These are phyloP conservation scores for Aspergillus puulaauensis DNA, from an alignment of 2,329 filamentous ascomycete genomes.

Conservation along the genomic window DNA sequence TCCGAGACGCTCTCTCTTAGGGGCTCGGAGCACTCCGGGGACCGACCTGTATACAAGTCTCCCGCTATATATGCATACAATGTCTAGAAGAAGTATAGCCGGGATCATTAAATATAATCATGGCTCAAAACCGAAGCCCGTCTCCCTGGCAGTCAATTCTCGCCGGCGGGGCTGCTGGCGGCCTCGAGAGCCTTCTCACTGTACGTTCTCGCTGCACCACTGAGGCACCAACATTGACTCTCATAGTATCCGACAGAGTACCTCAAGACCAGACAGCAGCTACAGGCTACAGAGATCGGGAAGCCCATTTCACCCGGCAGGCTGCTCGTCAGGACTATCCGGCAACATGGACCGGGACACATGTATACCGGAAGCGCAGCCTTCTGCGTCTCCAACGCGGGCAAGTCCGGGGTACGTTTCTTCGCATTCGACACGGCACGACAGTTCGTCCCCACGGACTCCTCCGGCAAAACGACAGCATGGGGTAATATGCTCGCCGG, in stretches of 20 bases:
- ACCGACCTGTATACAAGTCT: no score
- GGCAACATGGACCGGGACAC: constrained; percentile 9
- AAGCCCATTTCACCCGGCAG: neutral
- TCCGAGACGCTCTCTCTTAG: no score
- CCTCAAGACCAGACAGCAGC: constrained; percentile 19
- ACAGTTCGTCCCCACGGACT: constrained; percentile 11
- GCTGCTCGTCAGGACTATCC: constrained; percentile 10
- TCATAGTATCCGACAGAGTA: constrained; percentile 19
- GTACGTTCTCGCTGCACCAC: neutral
- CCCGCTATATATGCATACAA: no score
- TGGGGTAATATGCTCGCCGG: constrained; percentile 58
- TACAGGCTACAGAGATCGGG: neutral
- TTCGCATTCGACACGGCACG: constrained; percentile 17
- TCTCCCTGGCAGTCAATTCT: constrained; percentile 19
- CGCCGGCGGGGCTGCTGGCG: constrained; percentile 16
- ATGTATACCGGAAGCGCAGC: constrained; percentile 16
- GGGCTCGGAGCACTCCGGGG: neutral
- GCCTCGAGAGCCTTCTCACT: constrained; percentile 15
- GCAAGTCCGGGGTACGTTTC: constrained; percentile 19
- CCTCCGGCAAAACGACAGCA: constrained; percentile 43
- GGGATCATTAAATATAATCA: neutral
- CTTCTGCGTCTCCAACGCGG: constrained; percentile 19
- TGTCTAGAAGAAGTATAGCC: no score
- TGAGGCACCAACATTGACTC: neutral
- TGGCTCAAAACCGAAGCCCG: constrained; percentile 1